Evolutionary conservation across 2,329 filamentous ascomycete genomes (phyloP), one percentile per base, ranked within the genome.

Genomic region (Diaporthe sp.): DNA sequence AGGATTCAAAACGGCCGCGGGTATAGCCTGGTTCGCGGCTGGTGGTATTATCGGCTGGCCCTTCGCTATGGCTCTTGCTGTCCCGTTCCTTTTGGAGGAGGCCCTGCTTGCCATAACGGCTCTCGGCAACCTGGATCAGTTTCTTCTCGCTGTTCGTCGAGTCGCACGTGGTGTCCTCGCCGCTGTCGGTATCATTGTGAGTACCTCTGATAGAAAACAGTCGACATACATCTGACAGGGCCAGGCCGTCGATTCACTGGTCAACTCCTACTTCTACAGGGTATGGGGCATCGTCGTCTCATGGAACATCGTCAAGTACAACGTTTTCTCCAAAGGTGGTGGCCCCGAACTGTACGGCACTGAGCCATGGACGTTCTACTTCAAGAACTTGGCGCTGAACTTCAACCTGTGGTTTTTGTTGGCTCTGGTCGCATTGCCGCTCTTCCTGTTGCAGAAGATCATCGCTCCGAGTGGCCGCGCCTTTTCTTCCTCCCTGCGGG

Each of bases 361-460:
- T 0, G 97, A 99, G 84, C 95, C 96, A 1, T 98, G 96, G 97
- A 93, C 96, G 71, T 99, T 98, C 82, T 99, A 99, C 84, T 88
- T 98, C 79, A 94, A 94, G 79, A 99, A 99, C 80, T 86, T 99
- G 57, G 86, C 93, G 22, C 88, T 99, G 74, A 99, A 99, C 85
- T 99, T 98, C 87, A 98, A 98, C 81, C 84, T 97, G 61, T 98
- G 96, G 95, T 96, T 98, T 79, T 81, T 95, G 15, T 88, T 98
- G 17, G 96, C 96, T 0, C 83, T 98, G 61, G 81, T 90, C 7
- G 91, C 94, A 1, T 85, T 95, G 22, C 96, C 96, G 0, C 85
- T 98, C 0, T 92, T 97, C 77, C 78, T 94, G 0, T 77, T 95
- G 0, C 95, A 97, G 78, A 93, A 95, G 78, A 77, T 92, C 4